Evolutionary conservation across 2,329 filamentous ascomycete species (phyloP).

Genomic region (Venturia asperata): DNA sequence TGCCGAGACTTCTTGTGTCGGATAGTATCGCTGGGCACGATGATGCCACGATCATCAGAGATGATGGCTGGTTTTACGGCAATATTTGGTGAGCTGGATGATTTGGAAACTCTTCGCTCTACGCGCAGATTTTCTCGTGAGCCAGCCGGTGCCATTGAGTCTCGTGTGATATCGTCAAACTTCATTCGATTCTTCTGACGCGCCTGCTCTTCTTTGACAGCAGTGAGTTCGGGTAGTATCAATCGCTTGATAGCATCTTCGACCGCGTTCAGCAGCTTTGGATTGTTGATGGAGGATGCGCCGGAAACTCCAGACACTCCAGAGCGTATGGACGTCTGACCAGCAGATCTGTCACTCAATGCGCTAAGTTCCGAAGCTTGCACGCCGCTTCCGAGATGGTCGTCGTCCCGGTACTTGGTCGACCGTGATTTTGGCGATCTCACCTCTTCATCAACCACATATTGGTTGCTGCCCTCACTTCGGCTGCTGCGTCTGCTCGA

Average conservation of each 20-base stretch:
- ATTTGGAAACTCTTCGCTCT: slow-evolving; percentile 48
- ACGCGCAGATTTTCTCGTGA: slow-evolving; percentile 39
- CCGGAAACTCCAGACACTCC: slow-evolving; percentile 32
- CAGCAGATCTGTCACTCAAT: slow-evolving; percentile 48
- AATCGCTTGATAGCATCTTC: slow-evolving; percentile 87
- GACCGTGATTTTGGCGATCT: slow-evolving; percentile 32
- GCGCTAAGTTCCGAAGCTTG: slow-evolving; percentile 43
- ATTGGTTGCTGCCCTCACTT: slow-evolving; percentile 29
- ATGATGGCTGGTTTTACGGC: slow-evolving; percentile 53
- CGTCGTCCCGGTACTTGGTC: slow-evolving; percentile 47
- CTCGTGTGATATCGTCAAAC: slow-evolving; percentile 57
- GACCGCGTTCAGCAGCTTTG: slow-evolving; percentile 80
- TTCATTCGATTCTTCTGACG: slow-evolving; percentile 63
- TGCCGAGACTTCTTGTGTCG: slow-evolving; percentile 47
- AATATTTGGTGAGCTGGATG: slow-evolving; percentile 54
- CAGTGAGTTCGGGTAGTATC: slow-evolving; percentile 85
- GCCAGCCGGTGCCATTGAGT: slow-evolving; percentile 43
- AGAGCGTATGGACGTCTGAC: slow-evolving; percentile 53
- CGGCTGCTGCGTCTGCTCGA: slow-evolving; percentile 21
- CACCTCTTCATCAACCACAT: slow-evolving; percentile 29
- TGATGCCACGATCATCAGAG: slow-evolving; percentile 51
- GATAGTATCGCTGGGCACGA: slow-evolving; percentile 49
- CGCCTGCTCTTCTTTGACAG: slow-evolving; percentile 83
- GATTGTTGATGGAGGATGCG: slow-evolving; percentile 78
- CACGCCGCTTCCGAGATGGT: slow-evolving; percentile 44